Evolutionary conservation across 768 basidiomycete genomes (phyloP), one percentile per base, ranked within the genome.

Genomic region (Leucocoprinus sp.): DNA sequence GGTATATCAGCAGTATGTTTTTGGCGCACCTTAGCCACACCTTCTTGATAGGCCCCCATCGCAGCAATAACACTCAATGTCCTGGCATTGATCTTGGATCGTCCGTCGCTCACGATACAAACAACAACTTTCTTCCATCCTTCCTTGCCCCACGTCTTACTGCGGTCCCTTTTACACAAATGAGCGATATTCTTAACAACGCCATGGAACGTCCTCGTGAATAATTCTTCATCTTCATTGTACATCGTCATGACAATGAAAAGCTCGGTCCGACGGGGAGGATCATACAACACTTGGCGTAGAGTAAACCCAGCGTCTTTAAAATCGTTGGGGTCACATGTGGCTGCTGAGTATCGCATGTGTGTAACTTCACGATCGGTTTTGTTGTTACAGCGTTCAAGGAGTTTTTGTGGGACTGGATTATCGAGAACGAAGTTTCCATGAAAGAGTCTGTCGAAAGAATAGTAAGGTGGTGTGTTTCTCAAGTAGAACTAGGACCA

Each of bases 181-280:
- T 95, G 89, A 4, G 82, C 83, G 35, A 97, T 74, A 55, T 97
- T 97, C 74, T 88, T 91, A 63, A 96, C 90, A 5, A 97, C 87
- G 41, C 93, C 93, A 57, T 95, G 87, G 88, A 97, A 93, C 0
- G 93, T 90, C 33, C 93, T 66, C 55, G 82, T 83, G 64, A 97
- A 97, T 5, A 98, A 71, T 55, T 83, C 78, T 60, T 95, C 92
- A 55, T 89, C 80, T 56, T 92, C 92, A 57, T 96, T 95, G 62
- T 95, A 96, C 93, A 97, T 96, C 11, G 93, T 97, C 78, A 97
- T 85, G 34, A 96, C 93, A 54, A 97, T 93, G 66, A 96, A 95
- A 12, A 97, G 69, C 63, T 98, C 95, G 26, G 93, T 96, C 26
- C 85, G 73, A 15, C 93, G 72, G 0, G 89, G 85, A 0, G 92